phyloP scores from a whole-genome alignment of 176 grass and related monocot genomes.

The Tuctoria greenei region DNA sequence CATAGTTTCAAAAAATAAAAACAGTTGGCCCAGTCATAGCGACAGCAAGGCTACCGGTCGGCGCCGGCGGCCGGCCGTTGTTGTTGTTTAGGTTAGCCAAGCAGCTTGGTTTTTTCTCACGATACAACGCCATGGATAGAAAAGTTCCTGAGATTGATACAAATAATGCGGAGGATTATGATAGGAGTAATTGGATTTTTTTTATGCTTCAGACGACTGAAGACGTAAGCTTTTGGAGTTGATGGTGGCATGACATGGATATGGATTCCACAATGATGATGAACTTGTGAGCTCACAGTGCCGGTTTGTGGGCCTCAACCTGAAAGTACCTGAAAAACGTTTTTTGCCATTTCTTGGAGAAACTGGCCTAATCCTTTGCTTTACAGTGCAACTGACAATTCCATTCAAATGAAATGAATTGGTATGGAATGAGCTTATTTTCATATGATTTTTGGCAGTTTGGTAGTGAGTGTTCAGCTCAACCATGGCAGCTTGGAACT shows the following conservation, averaged over 20 bases:
- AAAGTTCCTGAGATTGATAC: conserved; percentile 10
- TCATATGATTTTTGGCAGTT: conserved; percentile 15
- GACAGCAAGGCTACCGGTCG: conserved; percentile 27
- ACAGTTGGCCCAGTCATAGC: background rate
- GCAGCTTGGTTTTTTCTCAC: conserved; percentile 33
- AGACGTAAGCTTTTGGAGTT: conserved; percentile 31
- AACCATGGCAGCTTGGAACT: conserved; percentile 3
- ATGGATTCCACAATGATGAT: conserved; percentile 12
- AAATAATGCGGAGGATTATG: conserved; percentile 26
- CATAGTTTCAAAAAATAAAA: background rate
- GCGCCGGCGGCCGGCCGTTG: conserved; percentile 1
- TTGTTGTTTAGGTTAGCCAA: conserved; percentile 15
- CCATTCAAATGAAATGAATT: background rate
- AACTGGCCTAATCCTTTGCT: conserved; percentile 2
- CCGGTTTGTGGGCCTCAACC: conserved; percentile 26
- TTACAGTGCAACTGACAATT: background rate
- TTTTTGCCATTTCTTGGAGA: conserved; percentile 27
- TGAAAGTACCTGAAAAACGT: conserved; percentile 23
- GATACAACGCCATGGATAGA: background rate
- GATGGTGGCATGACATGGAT: conserved; percentile 35
- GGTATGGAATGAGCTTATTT: conserved; percentile 2
- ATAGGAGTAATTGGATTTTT: conserved; percentile 9
- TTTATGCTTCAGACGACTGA: conserved; percentile 14
- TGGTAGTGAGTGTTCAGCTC: conserved; percentile 23
- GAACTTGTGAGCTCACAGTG: conserved; percentile 27